Evolutionary conservation across 371 early-diverging fungal species (phyloP), one percentile per base, ranked within the genome.

Genomic region (Syncephalastrum racemosum): DNA sequence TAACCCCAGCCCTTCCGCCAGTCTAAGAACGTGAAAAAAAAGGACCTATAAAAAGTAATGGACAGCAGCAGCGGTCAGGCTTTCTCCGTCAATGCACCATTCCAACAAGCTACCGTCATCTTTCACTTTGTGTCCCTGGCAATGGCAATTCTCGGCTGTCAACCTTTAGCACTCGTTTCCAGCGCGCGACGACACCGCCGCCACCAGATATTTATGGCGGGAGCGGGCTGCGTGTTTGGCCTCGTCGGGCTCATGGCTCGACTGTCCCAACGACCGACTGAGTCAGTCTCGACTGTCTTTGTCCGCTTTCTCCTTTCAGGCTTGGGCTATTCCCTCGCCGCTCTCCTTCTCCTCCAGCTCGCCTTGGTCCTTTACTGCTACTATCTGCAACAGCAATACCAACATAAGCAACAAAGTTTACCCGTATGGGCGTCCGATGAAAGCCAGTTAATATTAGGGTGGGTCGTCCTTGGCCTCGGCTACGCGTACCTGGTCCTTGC

Each of bases 21-120:
- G 14, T 41, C 19, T 52, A 40, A 24, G 24, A 54, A 45, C 45
- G 24, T 40, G 45, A 43, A 23, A 54, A 41, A 54, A 54, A 47
- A 41, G 20, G 48, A 48, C 15, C 31, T 20, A 50, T 56, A 44
- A 52, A 41, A 50, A 36, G 49, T 50, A 36, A 70, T 74, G 71
- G 68, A 70, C 64, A 36, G 56, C 10, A 18, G 43, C 36, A 27
- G 61, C 54, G 63, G 64, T 36, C 66, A 61, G 53, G 55, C 77
- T 58, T 77, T 77, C 54, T 64, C 77, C 54, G 54, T 57, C 45
- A 58, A 73, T 67, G 68, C 66, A 23, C 74, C 71, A 43, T 65
- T 77, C 23, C 69, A 63, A 53, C 74, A 77, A 58, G 64, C 77
- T 5, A 53, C 64, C 56, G 70, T 71, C 51, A 67, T 77, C 58